Percentiles rank a stretch among this genome's conserved stretches.
These are phyloP conservation scores for Monosporascus sp. DNA, from an alignment of 2,329 filamentous ascomycete genomes.

Conservation along the genomic window DNA sequence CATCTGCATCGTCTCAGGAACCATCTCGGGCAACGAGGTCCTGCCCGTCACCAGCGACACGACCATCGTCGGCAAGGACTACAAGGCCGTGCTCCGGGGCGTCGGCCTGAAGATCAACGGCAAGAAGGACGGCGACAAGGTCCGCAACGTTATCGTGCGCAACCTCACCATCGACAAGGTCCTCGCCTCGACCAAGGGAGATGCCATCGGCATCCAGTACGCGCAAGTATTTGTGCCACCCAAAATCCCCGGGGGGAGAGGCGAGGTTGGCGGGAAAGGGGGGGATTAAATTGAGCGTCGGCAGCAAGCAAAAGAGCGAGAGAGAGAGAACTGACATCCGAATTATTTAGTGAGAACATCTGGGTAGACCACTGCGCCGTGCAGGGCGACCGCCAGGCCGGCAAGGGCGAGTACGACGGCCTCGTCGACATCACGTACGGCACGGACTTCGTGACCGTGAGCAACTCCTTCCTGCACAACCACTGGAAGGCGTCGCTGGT, in stretches of 20 bases:
- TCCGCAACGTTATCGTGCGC: conserved; percentile 56
- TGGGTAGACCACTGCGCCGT: conserved; percentile 68
- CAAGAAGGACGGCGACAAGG: conserved; percentile 16
- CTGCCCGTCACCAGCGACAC: conserved; percentile 44
- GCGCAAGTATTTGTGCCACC: conserved; percentile 18
- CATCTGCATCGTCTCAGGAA: conserved; percentile 41
- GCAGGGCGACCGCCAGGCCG: conserved; percentile 51
- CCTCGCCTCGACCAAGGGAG: conserved; percentile 45
- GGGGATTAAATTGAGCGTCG: too few species aligned
- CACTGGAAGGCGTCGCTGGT: conserved; percentile 40
- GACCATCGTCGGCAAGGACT: conserved; percentile 39
- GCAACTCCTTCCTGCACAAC: conserved; percentile 38
- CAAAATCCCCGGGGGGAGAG: too few species aligned
- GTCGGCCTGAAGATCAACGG: conserved; percentile 47
- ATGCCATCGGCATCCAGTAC: conserved; percentile 54
- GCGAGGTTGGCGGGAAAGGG: too few species aligned
- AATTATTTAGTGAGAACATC: conserved; percentile 38
- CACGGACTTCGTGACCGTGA: conserved; percentile 54
- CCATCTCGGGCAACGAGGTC: conserved; percentile 37
- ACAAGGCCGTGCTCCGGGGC: conserved; percentile 31
- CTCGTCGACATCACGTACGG: conserved; percentile 60
- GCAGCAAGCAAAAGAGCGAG: too few species aligned
- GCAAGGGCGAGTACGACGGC: conserved; percentile 67
- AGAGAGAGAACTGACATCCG: too few species aligned
- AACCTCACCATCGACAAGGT: conserved; percentile 58